phyloP scores from a whole-genome alignment of 139 green algal genomes.

The Dunaliella primolecta region DNA sequence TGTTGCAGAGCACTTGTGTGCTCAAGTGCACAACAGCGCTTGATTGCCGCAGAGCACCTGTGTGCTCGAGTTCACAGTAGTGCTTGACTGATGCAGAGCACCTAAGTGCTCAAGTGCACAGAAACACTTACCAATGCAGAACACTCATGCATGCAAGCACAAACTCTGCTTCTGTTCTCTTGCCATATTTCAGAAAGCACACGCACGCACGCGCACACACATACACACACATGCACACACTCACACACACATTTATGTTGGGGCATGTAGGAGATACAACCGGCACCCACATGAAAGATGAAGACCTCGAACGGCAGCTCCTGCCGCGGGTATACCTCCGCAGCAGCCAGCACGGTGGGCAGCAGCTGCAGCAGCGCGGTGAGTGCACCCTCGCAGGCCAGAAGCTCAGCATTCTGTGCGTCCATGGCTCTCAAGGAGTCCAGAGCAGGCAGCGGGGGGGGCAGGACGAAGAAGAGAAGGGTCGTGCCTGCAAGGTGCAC shows the following conservation, averaged over 20 bases:
- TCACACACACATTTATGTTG: neutral
- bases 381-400: neutral
- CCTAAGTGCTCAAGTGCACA: too few relatives aligned
- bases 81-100: too few relatives aligned
- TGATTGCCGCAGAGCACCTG: too few relatives aligned
- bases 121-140: too few relatives aligned
- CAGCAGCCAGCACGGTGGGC: neutral
- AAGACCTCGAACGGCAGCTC: conserved; percentile 26
- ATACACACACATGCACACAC: neutral
- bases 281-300: conserved; percentile 22
- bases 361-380: conserved; percentile 16
- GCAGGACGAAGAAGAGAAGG: conserved; percentile 21
- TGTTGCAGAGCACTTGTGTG: too few relatives aligned
- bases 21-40: too few relatives aligned
- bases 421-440: neutral
- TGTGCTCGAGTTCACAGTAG: too few relatives aligned
- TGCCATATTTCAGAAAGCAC: too few relatives aligned
- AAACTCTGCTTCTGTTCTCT: too few relatives aligned
- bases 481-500: neutral
- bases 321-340: neutral
- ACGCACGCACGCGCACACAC: neutral
- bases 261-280: too few relatives aligned
- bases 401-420: neutral
- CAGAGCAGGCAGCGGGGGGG: neutral
- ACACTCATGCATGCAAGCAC: too few relatives aligned